Evolutionary conservation across 306 rosid genomes (phyloP), one percentile per base, ranked within the genome.

Genomic region (Inga laurina): DNA sequence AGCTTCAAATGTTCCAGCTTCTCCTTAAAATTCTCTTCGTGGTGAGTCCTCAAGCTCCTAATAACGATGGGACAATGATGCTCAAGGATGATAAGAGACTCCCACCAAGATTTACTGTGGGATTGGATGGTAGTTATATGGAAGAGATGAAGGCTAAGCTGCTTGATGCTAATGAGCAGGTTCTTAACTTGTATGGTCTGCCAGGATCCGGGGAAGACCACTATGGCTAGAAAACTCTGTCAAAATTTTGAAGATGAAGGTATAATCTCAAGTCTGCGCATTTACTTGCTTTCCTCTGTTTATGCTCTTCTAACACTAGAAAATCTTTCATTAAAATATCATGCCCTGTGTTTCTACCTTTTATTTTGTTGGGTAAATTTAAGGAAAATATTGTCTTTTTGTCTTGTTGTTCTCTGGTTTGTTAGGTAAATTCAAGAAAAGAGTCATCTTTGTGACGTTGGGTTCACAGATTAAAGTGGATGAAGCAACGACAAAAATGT

Each of bases 171-270:
- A 1, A 62, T 24, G 8, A 62, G 9, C 14, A 27, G 4, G 37
- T 62, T 27, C 68, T 62, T 2, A 62, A 62, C 68, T 62, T 62
- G 68, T 27, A 62, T 27, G 68, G 68, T 62, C 12, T 62, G 13
- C 68, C 68, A 27, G 68, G 68, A 22, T 27, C 68, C 8, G 68
- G 68, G 68, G 68, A 62, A 62, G 68, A 62, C 68, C 37, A 62
- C 39, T 10, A 9, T 11, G 37, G 68, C 68, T 12, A 62, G 0
- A 62, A 4, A 12, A 11, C 37, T 62, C 16, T 62, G 68, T 62
- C 7, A 27, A 11, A 18, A 4, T 35, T 39, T 39, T 39, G 8
- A 24, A 62, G 68, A 11, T 8, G 2, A 62, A 62, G 68, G 68
- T 62, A 62, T 57, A n/a, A 21, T 6, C 21, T 59, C 10, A 13